Evolutionary conservation across 2,329 filamentous ascomycete species (phyloP).

Genomic region (Aureobasidium sp.): DNA sequence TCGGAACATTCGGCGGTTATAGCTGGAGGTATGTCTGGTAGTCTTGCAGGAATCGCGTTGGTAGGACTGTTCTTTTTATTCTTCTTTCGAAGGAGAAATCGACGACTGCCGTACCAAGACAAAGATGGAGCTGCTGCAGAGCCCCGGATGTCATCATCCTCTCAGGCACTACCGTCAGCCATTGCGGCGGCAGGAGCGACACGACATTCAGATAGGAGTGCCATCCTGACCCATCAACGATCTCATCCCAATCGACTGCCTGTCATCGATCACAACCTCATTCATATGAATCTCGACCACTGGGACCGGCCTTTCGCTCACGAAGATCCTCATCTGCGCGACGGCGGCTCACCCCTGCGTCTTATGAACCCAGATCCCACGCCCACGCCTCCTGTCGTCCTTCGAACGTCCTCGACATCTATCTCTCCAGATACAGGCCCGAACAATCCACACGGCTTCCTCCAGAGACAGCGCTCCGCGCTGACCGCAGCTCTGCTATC

Average conservation of each 20-base stretch:
- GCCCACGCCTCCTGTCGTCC: background rate
- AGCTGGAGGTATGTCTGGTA: constrained; percentile 15
- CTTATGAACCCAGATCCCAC: constrained; percentile 28
- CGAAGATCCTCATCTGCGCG: constrained; percentile 26
- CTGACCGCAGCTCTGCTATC: background rate
- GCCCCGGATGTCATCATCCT: constrained; percentile 4
- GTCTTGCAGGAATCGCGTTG: constrained; percentile 13
- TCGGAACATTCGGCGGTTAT: constrained; percentile 9
- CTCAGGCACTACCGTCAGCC: background rate
- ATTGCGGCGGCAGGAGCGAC: constrained; percentile 3
- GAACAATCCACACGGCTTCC: background rate
- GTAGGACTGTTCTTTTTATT: constrained; percentile 14
- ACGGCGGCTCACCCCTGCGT: constrained; percentile 19
- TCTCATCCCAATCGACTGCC: background rate
- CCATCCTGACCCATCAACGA: background rate
- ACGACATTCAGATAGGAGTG: background rate
- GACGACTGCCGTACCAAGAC: background rate
- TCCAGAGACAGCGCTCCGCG: constrained; percentile 2
- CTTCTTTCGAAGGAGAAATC: constrained; percentile 12
- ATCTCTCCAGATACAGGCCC: constrained; percentile 14
- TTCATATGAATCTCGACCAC: constrained; percentile 27
- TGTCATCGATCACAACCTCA: constrained; percentile 27
- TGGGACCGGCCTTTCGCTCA: constrained; percentile 29
- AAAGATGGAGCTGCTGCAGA: background rate
- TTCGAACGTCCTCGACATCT: constrained; percentile 8